Evolutionary conservation across 2,329 filamentous ascomycete genomes (phyloP).

Genomic region (Xylaria digitata): DNA sequence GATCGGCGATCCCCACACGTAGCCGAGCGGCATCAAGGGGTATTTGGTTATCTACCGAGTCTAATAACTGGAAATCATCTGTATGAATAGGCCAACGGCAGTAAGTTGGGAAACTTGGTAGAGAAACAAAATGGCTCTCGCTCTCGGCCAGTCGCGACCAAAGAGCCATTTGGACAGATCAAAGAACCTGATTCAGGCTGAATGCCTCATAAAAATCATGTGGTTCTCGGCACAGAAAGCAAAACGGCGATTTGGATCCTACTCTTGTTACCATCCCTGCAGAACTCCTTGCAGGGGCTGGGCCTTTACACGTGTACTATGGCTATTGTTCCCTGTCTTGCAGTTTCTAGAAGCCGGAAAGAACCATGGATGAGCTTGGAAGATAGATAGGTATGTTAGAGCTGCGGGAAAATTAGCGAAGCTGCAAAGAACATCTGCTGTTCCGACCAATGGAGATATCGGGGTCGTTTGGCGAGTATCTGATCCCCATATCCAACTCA

Average conservation of each 20-base stretch:
- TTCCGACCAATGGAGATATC: background rate
- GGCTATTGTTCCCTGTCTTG: slow-evolving; percentile 18
- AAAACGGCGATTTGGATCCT: slow-evolving; percentile 24
- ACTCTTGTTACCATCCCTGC: slow-evolving; percentile 33
- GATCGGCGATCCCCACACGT: background rate
- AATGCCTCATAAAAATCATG: slow-evolving; percentile 14
- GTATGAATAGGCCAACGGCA: background rate
- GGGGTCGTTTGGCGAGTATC: background rate
- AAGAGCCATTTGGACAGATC: background rate
- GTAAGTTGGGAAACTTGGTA: background rate
- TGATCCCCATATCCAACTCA: background rate
- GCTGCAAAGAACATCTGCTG: background rate
- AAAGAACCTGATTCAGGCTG: background rate
- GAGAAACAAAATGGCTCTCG: background rate
- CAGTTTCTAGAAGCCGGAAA: slow-evolving; percentile 28
- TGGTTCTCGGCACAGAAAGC: slow-evolving; percentile 20
- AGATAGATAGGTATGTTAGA: background rate
- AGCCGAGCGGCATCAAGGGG: background rate
- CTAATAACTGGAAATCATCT: background rate
- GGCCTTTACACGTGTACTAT: slow-evolving; percentile 14
- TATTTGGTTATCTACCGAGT: slow-evolving; percentile 13
- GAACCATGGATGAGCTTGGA: slow-evolving; percentile 21
- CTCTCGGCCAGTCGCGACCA: background rate
- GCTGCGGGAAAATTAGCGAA: slow-evolving; percentile 10
- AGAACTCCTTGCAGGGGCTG: slow-evolving; percentile 26